Conservation (phyloP, 305 asterid species). For the Solanum hybrid region DNA sequence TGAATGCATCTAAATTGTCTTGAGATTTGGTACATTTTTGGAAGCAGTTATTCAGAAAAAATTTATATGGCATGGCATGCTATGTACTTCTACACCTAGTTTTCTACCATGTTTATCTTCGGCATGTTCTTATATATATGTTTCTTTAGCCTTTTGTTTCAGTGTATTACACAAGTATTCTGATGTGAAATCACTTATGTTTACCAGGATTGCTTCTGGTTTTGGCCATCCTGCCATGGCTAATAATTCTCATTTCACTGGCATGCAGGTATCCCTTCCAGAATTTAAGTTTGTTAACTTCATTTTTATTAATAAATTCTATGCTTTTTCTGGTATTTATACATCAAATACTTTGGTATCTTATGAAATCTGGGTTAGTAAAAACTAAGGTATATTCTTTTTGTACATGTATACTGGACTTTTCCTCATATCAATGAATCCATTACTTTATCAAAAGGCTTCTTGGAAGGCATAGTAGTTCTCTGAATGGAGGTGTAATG, state of each 20-base stretch:
- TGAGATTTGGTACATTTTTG: not conserved
- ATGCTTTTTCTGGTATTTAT: not conserved
- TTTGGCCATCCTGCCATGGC: slow-evolving; percentile 18
- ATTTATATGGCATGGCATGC: not conserved
- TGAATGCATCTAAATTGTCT: not conserved
- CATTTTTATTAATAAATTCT: not conserved
- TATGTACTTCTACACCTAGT: not conserved
- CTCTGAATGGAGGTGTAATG: not conserved
- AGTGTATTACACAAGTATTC: not conserved
- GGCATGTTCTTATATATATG: not conserved
- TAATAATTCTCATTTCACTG: slow-evolving; percentile 25
- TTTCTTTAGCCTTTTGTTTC: not conserved
- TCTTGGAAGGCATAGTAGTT: not conserved
- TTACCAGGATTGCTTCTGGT: not conserved
- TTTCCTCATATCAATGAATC: not conserved
- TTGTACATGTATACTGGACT: not conserved
- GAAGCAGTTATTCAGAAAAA: not conserved
- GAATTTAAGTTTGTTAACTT: not conserved
- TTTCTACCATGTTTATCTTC: not conserved
- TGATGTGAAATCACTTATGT: not conserved
- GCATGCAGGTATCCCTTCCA: slow-evolving; percentile 28
- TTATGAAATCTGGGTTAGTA: not conserved
- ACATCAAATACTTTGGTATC: not conserved
- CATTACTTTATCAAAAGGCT: not conserved
- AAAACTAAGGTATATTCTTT: not conserved